phyloP scores from a whole-genome alignment of 2,329 filamentous ascomycete genomes.

The Ophiostoma pallidulum region DNA sequence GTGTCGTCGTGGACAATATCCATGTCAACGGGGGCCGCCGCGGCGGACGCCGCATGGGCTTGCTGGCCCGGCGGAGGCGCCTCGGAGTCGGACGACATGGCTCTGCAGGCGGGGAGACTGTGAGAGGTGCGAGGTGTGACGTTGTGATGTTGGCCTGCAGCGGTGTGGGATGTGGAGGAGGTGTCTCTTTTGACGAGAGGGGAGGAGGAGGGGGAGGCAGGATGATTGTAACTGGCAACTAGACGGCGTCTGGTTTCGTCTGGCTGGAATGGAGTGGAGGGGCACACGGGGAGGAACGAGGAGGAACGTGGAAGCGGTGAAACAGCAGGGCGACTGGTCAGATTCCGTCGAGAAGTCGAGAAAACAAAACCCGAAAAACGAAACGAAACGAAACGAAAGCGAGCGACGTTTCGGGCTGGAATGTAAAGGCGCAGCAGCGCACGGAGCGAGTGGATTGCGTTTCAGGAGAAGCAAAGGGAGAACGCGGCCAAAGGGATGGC shows the following conservation, averaged over 20 bases:
- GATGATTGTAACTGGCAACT: no score
- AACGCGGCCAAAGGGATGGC: no score
- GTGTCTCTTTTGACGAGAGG: not conserved
- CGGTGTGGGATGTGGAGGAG: not conserved
- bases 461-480: not conserved
- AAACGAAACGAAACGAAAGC: no score
- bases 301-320: no score
- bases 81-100: slow-evolving; percentile 30
- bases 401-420: slow-evolving; percentile 3
- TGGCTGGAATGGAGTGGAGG: no score
- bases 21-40: slow-evolving; percentile 7
- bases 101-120: slow-evolving; percentile 6
- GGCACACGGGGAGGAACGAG: no score
- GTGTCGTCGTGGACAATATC: not conserved
- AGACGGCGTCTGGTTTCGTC: no score
- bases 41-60: slow-evolving; percentile 12
- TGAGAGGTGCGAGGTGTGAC: not conserved
- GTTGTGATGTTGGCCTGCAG: no score
- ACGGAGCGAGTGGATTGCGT: not conserved
- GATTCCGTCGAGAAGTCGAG: no score
- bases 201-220: no score
- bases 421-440: not conserved
- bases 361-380: not conserved
- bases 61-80: slow-evolving; percentile 26
- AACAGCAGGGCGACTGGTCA: no score